Evolutionary conservation across 2,329 filamentous ascomycete genomes (phyloP), one percentile per base, ranked within the genome.

Genomic region (Aureobasidium pullulans): DNA sequence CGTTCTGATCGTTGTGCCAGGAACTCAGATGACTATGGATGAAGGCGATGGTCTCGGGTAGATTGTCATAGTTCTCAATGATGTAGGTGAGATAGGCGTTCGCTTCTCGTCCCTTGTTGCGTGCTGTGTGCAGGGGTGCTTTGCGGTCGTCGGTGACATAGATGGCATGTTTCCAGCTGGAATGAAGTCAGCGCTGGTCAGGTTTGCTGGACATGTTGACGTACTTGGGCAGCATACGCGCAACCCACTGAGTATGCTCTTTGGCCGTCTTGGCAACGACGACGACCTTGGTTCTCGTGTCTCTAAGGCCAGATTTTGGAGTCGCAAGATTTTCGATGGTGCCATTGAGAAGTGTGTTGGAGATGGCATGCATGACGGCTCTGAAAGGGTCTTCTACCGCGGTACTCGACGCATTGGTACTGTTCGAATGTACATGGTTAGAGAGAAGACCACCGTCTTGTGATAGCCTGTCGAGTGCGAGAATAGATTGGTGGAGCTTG

Each of bases 41-140:
- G 63, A 70, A 70, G 46, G 64, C 68, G 36, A 68, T 64, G 34
- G 64, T 58, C 15, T 57, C 43, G 6, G 63, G 63, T 31, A 71
- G 72, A 31, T 65, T 49, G 61, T 77, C 61, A 65, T 79, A 79
- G 64, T 77, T 62, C 46, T 78, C 75, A 58, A 78, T 74, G 11
- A 79, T 68, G 64, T 77, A 79, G 31, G 74, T 77, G 1, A 79
- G 69, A 61, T 79, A 79, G 54, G 74, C 75, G 67, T 76, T 77
- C 4, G 75, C 71, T 64, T 79, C 77, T 60, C 73, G 72, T 61
- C 75, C 76, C 65, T 78, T 78, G 66, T 78, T 69, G 57, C 31
- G 57, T 46, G 16, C 63, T 64, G 40, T 60, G 42, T 32, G 64
- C 63, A 34, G 62, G 60, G 16, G 66, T 62, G 46, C 60, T 44